These are phyloP conservation scores for Aspergillus terreus DNA, from an alignment of 2,329 filamentous ascomycete species.

Conservation along the genomic window DNA sequence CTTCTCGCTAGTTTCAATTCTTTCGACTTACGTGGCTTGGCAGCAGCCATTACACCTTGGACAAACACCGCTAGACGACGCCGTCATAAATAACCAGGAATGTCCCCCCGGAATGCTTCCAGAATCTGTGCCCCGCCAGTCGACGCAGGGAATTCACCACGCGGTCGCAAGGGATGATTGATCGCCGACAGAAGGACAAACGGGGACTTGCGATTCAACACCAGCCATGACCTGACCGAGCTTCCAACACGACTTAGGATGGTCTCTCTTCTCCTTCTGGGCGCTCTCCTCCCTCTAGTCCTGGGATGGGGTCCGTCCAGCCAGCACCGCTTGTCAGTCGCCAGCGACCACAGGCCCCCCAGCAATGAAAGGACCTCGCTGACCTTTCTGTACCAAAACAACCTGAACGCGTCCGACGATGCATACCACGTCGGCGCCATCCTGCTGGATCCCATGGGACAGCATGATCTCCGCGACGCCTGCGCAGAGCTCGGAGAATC, in stretches of 20 bases:
- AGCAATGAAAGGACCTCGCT: conserved; percentile 43
- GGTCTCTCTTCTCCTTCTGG: conserved; percentile 5
- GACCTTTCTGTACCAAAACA: conserved; percentile 53
- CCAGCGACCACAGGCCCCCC: neutral
- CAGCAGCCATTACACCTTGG: too few relatives aligned
- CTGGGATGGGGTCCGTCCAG: neutral
- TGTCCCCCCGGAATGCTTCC: neutral
- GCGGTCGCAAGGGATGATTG: neutral
- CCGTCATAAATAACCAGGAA: neutral
- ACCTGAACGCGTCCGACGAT: conserved; percentile 52
- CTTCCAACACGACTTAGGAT: neutral
- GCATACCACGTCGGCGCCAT: conserved; percentile 51
- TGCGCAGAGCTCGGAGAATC: conserved; percentile 48
- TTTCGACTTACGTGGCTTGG: too few relatives aligned
- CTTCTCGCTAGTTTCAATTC: too few relatives aligned
- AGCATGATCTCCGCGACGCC: conserved; percentile 38
- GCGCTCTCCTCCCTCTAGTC: neutral
- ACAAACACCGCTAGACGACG: too few relatives aligned
- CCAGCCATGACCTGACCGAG: neutral
- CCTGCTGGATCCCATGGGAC: conserved; percentile 43
- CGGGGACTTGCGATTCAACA: neutral
- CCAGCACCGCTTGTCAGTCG: neutral
- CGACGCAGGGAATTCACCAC: neutral
- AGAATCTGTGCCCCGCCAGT: neutral
- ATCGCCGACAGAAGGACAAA: neutral